Conservation (phyloP, 2,329 filamentous ascomycete genomes). For the Cercospora janseana region DNA sequence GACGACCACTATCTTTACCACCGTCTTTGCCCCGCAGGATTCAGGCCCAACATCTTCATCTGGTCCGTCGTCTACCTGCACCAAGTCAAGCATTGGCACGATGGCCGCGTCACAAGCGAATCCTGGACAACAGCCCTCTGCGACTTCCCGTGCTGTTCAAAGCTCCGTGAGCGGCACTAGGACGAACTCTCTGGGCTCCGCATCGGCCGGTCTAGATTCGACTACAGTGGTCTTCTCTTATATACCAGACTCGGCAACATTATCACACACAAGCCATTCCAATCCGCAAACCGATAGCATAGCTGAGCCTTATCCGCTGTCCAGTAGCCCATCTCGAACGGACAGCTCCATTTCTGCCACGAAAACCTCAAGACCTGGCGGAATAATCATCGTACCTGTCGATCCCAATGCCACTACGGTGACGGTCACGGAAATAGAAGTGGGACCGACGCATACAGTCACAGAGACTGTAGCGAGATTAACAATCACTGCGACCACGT, state of each 20-base stretch:
- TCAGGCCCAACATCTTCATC: not conserved
- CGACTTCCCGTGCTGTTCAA: no score
- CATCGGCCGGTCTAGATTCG: not conserved
- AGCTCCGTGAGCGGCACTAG: not conserved
- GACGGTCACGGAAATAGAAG: constrained; percentile 25
- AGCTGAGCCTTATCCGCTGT: not conserved
- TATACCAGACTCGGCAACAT: not conserved
- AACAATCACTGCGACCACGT: constrained; percentile 24
- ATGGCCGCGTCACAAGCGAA: not conserved
- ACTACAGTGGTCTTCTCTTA: not conserved
- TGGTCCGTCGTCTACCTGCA: not conserved
- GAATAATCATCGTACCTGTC: constrained; percentile 32
- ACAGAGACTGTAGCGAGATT: constrained; percentile 23
- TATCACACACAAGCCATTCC: not conserved
- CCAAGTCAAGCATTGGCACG: not conserved
- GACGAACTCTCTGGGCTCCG: not conserved
- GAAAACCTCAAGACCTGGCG: constrained; percentile 7
- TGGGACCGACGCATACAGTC: constrained; percentile 22
- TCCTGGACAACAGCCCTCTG: no score
- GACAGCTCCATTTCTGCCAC: not conserved
- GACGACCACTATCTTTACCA: constrained; percentile 1
- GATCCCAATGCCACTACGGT: constrained; percentile 24
- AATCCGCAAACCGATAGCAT: not conserved
- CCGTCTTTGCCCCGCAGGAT: not conserved
- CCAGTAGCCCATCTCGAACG: not conserved